Evolutionary conservation across 2,329 filamentous ascomycete species (phyloP).

Genomic region (Volutella citrinella): DNA sequence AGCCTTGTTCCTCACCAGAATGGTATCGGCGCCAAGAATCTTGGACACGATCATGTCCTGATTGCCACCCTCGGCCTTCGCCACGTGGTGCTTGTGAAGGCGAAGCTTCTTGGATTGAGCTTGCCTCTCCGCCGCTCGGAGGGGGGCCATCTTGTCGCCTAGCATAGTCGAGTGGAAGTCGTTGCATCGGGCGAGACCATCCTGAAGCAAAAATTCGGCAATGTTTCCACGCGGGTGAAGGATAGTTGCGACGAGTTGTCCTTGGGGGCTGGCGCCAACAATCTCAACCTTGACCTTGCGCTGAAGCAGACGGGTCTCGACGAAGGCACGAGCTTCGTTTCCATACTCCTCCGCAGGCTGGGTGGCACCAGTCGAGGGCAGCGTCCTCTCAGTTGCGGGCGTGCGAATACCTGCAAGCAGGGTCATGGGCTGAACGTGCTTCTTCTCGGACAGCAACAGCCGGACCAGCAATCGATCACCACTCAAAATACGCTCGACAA

Average conservation of each 20-base stretch:
- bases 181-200: constrained; percentile 86
- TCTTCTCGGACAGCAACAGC: constrained; percentile 73
- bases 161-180: constrained; percentile 95
- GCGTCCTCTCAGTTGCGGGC: constrained; percentile 82
- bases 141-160: constrained; percentile 79
- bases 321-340: constrained; percentile 83
- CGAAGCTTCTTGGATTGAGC: constrained; percentile 76
- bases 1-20: constrained; percentile 80
- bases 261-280: constrained; percentile 84
- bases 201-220: constrained; percentile 83
- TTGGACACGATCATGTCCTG: constrained; percentile 81
- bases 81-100: constrained; percentile 77
- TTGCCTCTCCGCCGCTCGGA: constrained; percentile 82
- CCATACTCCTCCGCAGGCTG: constrained; percentile 87
- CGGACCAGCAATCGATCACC: constrained; percentile 88
- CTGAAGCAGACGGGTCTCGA: constrained; percentile 82
- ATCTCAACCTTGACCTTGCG: constrained; percentile 79
- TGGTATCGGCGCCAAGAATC: constrained; percentile 83
- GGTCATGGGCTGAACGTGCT: constrained; percentile 86
- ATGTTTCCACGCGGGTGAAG: constrained; percentile 91
- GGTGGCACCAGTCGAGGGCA: constrained; percentile 72
- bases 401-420: constrained; percentile 86
- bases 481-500: constrained; percentile 87
- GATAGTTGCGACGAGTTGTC: constrained; percentile 83
- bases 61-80: constrained; percentile 63